Conservation (phyloP, 768 basidiomycete species). For the Pleurotus djamor region DNA sequence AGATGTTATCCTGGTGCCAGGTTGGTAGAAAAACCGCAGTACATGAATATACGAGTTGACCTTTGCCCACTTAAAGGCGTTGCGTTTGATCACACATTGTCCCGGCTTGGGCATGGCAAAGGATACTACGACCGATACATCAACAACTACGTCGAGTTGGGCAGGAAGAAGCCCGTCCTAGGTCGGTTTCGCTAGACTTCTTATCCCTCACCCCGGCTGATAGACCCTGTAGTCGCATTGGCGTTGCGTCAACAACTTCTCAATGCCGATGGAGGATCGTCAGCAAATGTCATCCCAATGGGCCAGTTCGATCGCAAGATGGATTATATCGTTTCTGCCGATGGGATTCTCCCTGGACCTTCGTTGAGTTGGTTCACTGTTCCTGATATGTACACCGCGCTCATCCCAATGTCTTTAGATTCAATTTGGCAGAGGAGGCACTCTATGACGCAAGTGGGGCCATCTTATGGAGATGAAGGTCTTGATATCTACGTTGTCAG, state of each 20-base stretch:
- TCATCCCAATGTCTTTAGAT: not conserved
- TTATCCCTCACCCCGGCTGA: too few species aligned
- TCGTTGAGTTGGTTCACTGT: not conserved
- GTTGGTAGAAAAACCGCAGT: too few species aligned
- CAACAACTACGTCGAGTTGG: constrained; percentile 44
- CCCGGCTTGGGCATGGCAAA: constrained; percentile 79
- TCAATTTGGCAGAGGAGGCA: too few species aligned
- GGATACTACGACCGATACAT: constrained; percentile 83
- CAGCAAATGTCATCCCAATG: constrained; percentile 48
- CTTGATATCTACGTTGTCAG: too few species aligned
- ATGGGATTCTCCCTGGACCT: not conserved
- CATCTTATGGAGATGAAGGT: too few species aligned
- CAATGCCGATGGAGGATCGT: constrained; percentile 19
- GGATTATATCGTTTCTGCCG: constrained; percentile 45
- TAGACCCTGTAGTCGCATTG: constrained; percentile 58
- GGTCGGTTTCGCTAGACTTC: too few species aligned
- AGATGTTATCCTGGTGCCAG: constrained; percentile 70
- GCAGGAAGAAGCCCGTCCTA: constrained; percentile 49
- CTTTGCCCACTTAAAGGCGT: constrained; percentile 42
- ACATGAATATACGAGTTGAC: not conserved
- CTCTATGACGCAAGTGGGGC: too few species aligned
- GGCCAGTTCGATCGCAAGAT: constrained; percentile 61
- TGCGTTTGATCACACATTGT: constrained; percentile 68
- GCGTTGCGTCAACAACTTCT: constrained; percentile 59
- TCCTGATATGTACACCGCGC: not conserved